Base-by-base conservation (phyloP, 495 filamentous ascomycete genomes). In the Podospora pseudopauciseta region DNA sequence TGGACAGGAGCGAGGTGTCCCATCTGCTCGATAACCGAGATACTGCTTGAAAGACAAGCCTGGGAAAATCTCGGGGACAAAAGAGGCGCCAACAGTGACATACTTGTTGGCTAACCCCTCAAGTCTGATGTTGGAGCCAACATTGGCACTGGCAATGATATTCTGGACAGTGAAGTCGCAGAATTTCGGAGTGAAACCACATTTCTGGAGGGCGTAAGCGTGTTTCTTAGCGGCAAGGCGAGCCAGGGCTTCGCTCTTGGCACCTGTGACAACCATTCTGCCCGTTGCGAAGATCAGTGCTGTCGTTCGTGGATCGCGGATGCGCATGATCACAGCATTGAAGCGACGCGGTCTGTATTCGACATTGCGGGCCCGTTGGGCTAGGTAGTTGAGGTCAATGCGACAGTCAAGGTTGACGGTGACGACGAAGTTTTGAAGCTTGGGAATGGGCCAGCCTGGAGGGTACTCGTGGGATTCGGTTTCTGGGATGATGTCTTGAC, bases 101-200 rank as follows among this genome's bases (percentile, higher is more conserved):
- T 49, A 49, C 39, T 11, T 86, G 67, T 85, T 89, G 7, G 91
- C 91, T 72, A 98, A 81, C 74, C 94, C 94, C 77, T 98, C 94
- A 65, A 98, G 84, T 69, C 94, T 91, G 72, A 98, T 96, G 63
- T 91, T 90, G 82, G 97, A 98, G 80, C 94, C 95, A 84, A 96
- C 93, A 71, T 96, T 92, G 77, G 91, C 96, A 27, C 91, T 94
- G 66, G 91, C 93, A 68, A 97, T 93, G 65, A 97, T 96, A 80
- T 98, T 98, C 84, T 97, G 94, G 77, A 97, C 96, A 85, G 96
- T 96, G 85, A 97, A 98, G 79, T 98, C 93, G 63, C 89, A 92
- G 80, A 97, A 98, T 85, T 92, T 94, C 57, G 92, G 91, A 68
- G 92, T 92, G 86, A 97, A 97, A 61, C 94, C 94, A 67, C 96